Base-by-base conservation (phyloP, 140 eudicot genomes). In the Senecio squalidus region DNA sequence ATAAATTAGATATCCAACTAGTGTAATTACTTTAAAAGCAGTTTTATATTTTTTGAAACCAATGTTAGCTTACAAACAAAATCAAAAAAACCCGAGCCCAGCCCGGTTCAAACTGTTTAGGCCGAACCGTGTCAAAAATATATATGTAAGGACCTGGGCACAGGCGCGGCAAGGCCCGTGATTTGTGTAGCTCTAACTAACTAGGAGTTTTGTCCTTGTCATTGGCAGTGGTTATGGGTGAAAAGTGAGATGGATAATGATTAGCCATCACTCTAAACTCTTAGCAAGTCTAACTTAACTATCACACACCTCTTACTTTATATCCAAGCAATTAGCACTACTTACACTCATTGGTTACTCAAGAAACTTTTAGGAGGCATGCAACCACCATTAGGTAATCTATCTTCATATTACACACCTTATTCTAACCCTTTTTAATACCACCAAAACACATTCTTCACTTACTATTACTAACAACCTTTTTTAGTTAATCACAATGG, bases 351-450 rank as follows among this genome's bases (percentile, higher is more conserved):
- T 24, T 20, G 55, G 55, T 2, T 71, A 55, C 62, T 71, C 11
- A 34, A 47, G 36, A 59, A 56, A 51, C 30, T 51, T 8, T 63
- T 40, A 38, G 4, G 38, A 62, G 65, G 68, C 30, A 53, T 50
- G 53, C 79, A 81, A 77, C 84, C 60, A 81, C 88, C 70, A 64
- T 74, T 81, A 77, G 88, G 84, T 81, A 72, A 73, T 71, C 51
- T 57, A 73, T 81, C 76, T 51, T 55, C 75, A 20, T 73, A 44
- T 56, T 64, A 24, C 26, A 22, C 53, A 75, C 65, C 30, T 54
- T 53, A 25, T 27, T 24, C 8, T 51, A 13, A 26, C 23, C 57
- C 66, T 48, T 63, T 56, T 71, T 58, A 62, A 74, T 50, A 55
- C 16, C 21, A 25, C 6, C 21, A 9, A 40, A 31, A 1, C 24